Evolutionary conservation across 176 grass and related monocot genomes (phyloP), one percentile per base, ranked within the genome.

Genomic region (Aegilops longissima): DNA sequence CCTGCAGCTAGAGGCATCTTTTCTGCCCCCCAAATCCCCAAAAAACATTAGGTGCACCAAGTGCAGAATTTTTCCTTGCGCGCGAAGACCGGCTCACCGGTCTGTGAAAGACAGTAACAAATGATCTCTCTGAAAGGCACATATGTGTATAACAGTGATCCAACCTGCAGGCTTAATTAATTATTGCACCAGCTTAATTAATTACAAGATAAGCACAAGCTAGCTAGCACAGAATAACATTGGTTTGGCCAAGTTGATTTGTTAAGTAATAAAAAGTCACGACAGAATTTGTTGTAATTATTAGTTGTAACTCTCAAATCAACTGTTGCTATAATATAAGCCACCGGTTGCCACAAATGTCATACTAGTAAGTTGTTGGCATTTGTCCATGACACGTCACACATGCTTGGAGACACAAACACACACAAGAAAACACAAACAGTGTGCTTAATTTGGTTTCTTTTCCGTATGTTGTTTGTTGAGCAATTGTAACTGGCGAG

Each of bases 401-500:
- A 21, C 63, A 70, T 51, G 38, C 38, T 39, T 39, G 35, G 9
- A 54, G 5, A n/a, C 83, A 33, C 88, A 84, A 30, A 81, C 39
- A 67, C 59, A 58, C 54, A 58, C 49, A 58, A 17, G 4, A 52
- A 52, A 18, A 54, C 16, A 54, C 51, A 54, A 54, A 54, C 51
- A 54, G 5, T 54, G 51, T 6, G 51, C 51, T 54, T 17, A 54
- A 54, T 25, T 36, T 35, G 58, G 45, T 42, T 35, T 44, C 24
- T 38, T 30, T 29, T 11, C 58, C 13, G 47, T 83, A 3, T 84
- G 70, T 20, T 49, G 89, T 91, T 88, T 84, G 89, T 85, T 88
- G 89, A 88, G 87, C 89, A 67, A 84, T 47, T 84, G 85, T 76
- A 87, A 91, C 89, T 30, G 81, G 81, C 62, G 39, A 87, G 42